Percentiles rank a stretch among this genome's conserved stretches.
These are phyloP conservation scores for Aspergillus sp. DNA, from an alignment of 2,329 filamentous ascomycete genomes.

Conservation along the genomic window DNA sequence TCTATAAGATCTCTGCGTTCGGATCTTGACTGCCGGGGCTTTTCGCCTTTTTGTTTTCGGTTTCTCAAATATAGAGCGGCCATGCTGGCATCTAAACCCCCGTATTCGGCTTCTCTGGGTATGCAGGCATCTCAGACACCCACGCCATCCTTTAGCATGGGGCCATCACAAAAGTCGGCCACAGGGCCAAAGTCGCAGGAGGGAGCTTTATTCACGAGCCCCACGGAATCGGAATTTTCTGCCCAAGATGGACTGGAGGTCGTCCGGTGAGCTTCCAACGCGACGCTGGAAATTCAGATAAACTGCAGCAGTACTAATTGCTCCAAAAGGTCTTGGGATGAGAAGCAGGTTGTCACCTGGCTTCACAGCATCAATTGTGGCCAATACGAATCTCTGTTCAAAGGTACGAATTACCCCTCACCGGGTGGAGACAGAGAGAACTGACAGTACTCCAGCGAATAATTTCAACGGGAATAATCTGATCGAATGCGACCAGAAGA, in stretches of 20 bases:
- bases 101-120: constrained; percentile 28
- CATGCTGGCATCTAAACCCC: constrained; percentile 38
- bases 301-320: constrained; percentile 12
- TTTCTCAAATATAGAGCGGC: constrained; percentile 1
- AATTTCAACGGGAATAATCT: constrained; percentile 97
- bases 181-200: constrained; percentile 24
- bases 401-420: constrained; percentile 35
- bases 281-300: background rate
- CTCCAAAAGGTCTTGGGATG: constrained; percentile 62
- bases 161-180: constrained; percentile 20
- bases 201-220: constrained; percentile 57
- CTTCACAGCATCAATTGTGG: constrained; percentile 82
- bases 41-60: background rate
- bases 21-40: background rate
- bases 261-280: constrained; percentile 49
- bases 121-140: constrained; percentile 27
- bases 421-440: constrained; percentile 6
- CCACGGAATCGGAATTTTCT: constrained; percentile 88
- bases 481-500: constrained; percentile 92
- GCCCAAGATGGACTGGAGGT: constrained; percentile 62
- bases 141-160: constrained; percentile 24
- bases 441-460: constrained; percentile 49
- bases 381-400: constrained; percentile 87
- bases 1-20: background rate
- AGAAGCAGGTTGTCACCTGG: constrained; percentile 86